Percentiles rank a stretch among this genome's conserved stretches.
These are phyloP conservation scores for Macaranga tanarius DNA, from an alignment of 441 rosid species.

Conservation along the genomic window DNA sequence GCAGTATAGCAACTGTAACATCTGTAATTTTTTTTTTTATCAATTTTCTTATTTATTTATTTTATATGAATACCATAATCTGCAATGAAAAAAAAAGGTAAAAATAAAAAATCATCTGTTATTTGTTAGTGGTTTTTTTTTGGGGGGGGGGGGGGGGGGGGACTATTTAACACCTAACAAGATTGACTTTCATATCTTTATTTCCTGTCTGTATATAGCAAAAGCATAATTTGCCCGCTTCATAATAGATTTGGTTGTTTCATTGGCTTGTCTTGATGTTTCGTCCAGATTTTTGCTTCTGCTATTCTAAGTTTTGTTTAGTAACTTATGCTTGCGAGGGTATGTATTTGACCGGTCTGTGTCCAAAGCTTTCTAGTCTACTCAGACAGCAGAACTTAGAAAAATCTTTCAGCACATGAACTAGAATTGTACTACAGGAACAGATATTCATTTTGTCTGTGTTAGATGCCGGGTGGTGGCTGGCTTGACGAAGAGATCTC, in stretches of 20 bases:
- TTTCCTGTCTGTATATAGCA: too few species aligned
- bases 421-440: background rate
- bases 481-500: background rate
- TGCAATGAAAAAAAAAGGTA: constrained; percentile 14
- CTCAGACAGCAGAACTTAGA: background rate
- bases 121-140: too few species aligned
- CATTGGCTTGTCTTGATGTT: background rate
- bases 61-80: constrained; percentile 19
- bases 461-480: background rate
- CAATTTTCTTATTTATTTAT: constrained; percentile 16
- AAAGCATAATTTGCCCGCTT: too few species aligned
- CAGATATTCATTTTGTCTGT: background rate
- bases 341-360: background rate
- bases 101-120: background rate
- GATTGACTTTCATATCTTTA: too few species aligned
- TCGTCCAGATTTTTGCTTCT: too few species aligned
- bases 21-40: constrained; percentile 20
- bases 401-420: background rate
- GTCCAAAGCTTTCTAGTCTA: background rate
- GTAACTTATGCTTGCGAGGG: too few species aligned
- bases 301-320: too few species aligned
- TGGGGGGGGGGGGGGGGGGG: too few species aligned
- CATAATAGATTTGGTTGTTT: too few species aligned
- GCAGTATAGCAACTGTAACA: constrained; percentile 42
- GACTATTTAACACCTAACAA: too few species aligned